These are phyloP conservation scores for Komagataella populi DNA, from an alignment of 805 yeast genomes.

Conservation along the genomic window DNA sequence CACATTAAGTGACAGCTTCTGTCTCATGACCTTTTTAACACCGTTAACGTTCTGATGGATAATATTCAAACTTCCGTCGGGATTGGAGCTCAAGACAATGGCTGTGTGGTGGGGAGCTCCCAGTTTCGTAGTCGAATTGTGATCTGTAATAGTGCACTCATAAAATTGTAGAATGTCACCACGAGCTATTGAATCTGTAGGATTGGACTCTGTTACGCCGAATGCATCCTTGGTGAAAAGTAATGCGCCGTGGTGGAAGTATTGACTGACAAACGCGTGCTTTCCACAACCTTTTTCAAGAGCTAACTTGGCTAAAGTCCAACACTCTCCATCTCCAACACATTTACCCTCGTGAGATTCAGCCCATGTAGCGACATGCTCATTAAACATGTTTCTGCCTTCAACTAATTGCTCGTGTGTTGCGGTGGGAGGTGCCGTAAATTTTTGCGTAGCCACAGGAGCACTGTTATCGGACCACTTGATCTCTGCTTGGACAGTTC, in stretches of 20 bases:
- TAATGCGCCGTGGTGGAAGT: slow-evolving; percentile 30
- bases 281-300: slow-evolving; percentile 40
- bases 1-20: slow-evolving; percentile 23
- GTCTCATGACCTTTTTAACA: slow-evolving; percentile 23
- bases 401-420: slow-evolving; percentile 20
- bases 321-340: slow-evolving; percentile 47
- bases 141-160: slow-evolving; percentile 23
- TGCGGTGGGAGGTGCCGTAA: slow-evolving; percentile 29
- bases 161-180: slow-evolving; percentile 46
- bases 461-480: slow-evolving; percentile 23
- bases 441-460: slow-evolving; percentile 13
- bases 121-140: slow-evolving; percentile 19
- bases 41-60: slow-evolving; percentile 39
- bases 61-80: slow-evolving; percentile 18
- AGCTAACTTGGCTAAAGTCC: slow-evolving; percentile 47
- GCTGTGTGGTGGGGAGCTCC: slow-evolving; percentile 46
- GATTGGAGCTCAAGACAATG: slow-evolving; percentile 16
- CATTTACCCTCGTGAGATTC: slow-evolving; percentile 29
- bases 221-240: slow-evolving; percentile 10
- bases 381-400: slow-evolving; percentile 29
- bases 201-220: slow-evolving; percentile 6
- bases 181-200: slow-evolving; percentile 28
- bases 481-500: slow-evolving; percentile 20
- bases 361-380: slow-evolving; percentile 40
- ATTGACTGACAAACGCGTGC: slow-evolving; percentile 39